A percentile compares a stretch with the other conserved stretches of the same genome.
Evolutionary conservation across 176 grass and related monocot genomes (phyloP).

Genomic region (Carex cristatella): DNA sequence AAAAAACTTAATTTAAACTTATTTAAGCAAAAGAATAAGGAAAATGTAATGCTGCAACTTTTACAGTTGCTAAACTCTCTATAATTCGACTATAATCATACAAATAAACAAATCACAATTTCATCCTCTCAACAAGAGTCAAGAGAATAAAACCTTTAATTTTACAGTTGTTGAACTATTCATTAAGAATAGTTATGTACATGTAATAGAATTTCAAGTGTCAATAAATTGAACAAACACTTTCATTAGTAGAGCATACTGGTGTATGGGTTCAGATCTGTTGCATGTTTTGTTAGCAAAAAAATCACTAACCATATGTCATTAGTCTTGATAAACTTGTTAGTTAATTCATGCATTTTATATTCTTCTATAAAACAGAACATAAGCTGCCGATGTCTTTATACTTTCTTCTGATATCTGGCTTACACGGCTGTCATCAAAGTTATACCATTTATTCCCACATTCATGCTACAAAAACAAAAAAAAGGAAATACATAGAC

Average conservation of each 20-base stretch:
- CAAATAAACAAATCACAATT: not conserved
- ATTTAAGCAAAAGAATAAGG: not conserved
- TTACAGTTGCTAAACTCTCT: not conserved
- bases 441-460: constrained; percentile 62
- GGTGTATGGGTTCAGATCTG: not conserved
- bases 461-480: constrained; percentile 43
- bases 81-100: not conserved
- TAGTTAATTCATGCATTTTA: constrained; percentile 6
- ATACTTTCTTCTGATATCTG: constrained; percentile 60
- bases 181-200: constrained; percentile 13
- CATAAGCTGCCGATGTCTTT: constrained; percentile 90
- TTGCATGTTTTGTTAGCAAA: not conserved
- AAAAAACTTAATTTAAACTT: not conserved
- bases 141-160: not conserved
- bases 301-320: not conserved
- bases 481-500: not conserved
- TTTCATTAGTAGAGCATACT: not conserved
- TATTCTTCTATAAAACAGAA: constrained; percentile 77
- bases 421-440: constrained; percentile 67
- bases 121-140: not conserved
- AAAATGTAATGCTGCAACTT: not conserved
- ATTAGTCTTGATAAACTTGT: not conserved
- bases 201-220: not conserved
- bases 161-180: too few relatives aligned
- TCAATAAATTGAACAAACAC: constrained; percentile 4